Evolutionary conservation across 2,329 filamentous ascomycete genomes (phyloP), one percentile per base, ranked within the genome.

Genomic region (Aurifilum marmelostoma): DNA sequence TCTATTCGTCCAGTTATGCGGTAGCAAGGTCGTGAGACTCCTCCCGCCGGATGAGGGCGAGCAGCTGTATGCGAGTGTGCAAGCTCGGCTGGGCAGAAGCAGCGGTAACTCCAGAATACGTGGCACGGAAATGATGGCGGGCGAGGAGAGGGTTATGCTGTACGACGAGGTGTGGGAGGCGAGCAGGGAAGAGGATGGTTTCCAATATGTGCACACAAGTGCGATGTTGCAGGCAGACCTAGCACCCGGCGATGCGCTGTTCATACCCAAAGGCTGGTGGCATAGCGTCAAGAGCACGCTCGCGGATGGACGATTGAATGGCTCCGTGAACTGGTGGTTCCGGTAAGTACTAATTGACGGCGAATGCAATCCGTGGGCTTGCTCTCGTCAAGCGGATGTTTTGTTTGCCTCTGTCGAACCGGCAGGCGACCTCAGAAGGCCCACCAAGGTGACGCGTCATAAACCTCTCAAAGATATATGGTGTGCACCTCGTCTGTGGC

Each of bases 71-170:
- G 82, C 77, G 12, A 67, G 78, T 2, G 83, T 88, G 0, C 84
- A 85, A 71, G 74, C 73, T 21, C 71, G 76, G 67, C 76, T 87
- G 21, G 78, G 79, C 1, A 9, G 29, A 47, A 27, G 43, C 0
- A 73, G 74, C 54, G 80, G 78, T 3, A 85, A 78, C 67, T 80
- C 84, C 18, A 80, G 82, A 24, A 82, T 97, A 73, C 85, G 94
- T 68, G 92, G 92, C 0, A 85, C 90, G 14, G 94, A 97, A 76
- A 97, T 98, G 94, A 97, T 98, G 94, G 84, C 89, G 65, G 94
- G 94, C 0, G 79, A 81, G 1, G 93, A 97, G 80, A 89, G 89
- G 72, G 79, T 83, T 27, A 81, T 85, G 2, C 78, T 97, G 18
- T 88, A 94, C 72, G 80, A 85, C 1, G 88, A 85, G 3, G 85